Evolutionary conservation across 345 rosid genomes (phyloP), one percentile per base, ranked within the genome.

Genomic region (Hypericum androsaemum): DNA sequence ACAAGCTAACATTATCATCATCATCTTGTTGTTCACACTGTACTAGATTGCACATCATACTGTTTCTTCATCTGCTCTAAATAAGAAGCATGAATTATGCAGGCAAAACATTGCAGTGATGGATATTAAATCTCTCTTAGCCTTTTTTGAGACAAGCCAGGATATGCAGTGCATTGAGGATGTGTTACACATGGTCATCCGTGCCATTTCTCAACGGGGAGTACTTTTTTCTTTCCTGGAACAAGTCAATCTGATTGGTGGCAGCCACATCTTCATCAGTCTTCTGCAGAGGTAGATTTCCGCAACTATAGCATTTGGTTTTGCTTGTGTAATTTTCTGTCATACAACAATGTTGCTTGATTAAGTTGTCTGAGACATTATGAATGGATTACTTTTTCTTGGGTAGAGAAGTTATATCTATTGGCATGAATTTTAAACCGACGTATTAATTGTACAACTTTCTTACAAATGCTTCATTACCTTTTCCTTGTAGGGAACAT

Each of bases 151-250:
- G 71, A 80, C 81, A 47, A 86, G 94, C 71, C 84, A 80, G 64
- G 98, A 90, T 78, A 77, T 80, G 82, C 60, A 87, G 43, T 86
- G 96, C 73, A 70, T 90, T 59, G 98, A 90, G 74, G 98, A 90
- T 79, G 76, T 86, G 64, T 61, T 90, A 58, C 94, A 82, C 71
- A 84, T 86, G 98, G 71, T 84, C 69, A 82, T 90, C 56, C 94
- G 95, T 70, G 85, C 89, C 64, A 72, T 84, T 53, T 80, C 96
- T 53, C 86, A 86, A 59, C 76, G 79, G 69, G 64, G 72, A 55
- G 57, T 84, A 64, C 94, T 84, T 70, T 71, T 73, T 62, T 72
- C 83, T 66, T 84, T 90, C 65, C 80, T 86, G 39, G 98, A 90
- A 54, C 95, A 86, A 79, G 87, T 90, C 60, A 84, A 86, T 68